Percentiles rank a stretch among this genome's conserved stretches.
These are phyloP conservation scores for Botrytis pseudocinerea DNA, from an alignment of 2,329 filamentous ascomycete species.

Conservation along the genomic window DNA sequence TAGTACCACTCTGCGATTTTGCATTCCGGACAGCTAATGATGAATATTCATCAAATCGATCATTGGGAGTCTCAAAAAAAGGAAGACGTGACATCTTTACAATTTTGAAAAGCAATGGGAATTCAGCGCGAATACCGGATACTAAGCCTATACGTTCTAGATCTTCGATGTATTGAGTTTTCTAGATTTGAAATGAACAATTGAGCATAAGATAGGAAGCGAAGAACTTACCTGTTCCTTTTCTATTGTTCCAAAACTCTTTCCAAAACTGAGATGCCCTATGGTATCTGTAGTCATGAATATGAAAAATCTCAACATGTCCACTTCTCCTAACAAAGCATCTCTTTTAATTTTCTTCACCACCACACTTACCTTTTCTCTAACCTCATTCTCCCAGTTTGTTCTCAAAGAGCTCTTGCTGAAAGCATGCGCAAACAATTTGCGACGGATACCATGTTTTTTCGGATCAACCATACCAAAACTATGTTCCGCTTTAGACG, in stretches of 20 bases:
- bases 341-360: conserved; percentile 51
- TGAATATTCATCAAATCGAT: background rate
- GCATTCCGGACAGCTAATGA: conserved; percentile 36
- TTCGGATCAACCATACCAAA: background rate
- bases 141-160: fast-evolving
- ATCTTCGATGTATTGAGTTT: conserved; percentile 3
- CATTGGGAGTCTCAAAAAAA: fast-evolving
- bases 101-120: background rate
- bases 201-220: fast-evolving
- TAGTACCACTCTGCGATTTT: background rate
- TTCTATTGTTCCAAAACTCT: conserved; percentile 56
- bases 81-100: background rate
- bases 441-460: background rate
- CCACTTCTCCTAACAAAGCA: conserved; percentile 41
- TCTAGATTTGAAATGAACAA: background rate
- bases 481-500: fast-evolving
- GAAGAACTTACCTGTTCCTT: conserved; percentile 46
- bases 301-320: conserved; percentile 55
- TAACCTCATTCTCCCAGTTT: background rate
- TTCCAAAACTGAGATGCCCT: conserved; percentile 54
- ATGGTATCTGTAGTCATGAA: conserved; percentile 58
- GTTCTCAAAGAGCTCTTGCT: background rate
- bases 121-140: background rate
- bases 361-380: conserved; percentile 42
- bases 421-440: background rate